These are phyloP conservation scores for Phytopythium mirpurense DNA, from an alignment of 352 stramenopile genomes.

Conservation along the genomic window DNA sequence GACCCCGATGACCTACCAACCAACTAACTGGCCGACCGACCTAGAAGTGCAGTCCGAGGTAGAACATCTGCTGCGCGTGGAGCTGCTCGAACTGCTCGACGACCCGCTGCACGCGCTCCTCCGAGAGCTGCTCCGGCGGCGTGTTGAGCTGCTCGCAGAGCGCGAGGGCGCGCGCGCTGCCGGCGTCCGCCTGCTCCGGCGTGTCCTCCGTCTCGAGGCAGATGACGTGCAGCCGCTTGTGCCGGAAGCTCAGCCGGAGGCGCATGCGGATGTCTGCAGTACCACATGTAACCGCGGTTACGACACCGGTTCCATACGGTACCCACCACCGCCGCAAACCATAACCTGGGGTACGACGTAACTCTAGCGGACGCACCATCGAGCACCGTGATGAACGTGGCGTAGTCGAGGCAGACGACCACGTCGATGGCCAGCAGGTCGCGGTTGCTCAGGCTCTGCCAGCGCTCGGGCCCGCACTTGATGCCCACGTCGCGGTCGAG, in stretches of 20 bases:
- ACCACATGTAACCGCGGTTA: too few species aligned
- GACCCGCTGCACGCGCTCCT: slow-evolving; percentile 32
- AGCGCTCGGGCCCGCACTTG: slow-evolving; percentile 69
- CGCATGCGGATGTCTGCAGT: slow-evolving; percentile 42
- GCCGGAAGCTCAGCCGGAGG: slow-evolving; percentile 37
- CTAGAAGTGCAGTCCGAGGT: slow-evolving; percentile 49
- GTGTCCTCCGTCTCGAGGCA: slow-evolving; percentile 79
- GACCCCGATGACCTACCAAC: too few species aligned
- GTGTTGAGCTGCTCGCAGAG: slow-evolving; percentile 46
- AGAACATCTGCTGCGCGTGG: slow-evolving; percentile 31
- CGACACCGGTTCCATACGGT: too few species aligned
- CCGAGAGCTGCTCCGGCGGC: slow-evolving; percentile 23
- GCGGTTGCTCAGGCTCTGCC: slow-evolving; percentile 62
- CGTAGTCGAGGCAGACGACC: slow-evolving; percentile 78
- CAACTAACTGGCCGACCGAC: too few species aligned
- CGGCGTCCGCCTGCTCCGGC: slow-evolving; percentile 46
- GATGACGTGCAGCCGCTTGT: slow-evolving; percentile 65
- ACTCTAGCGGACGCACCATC: slow-evolving; percentile 55
- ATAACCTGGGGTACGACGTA: too few species aligned
- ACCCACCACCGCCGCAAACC: too few species aligned
- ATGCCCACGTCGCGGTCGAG: slow-evolving; percentile 66
- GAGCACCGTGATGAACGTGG: slow-evolving; percentile 70
- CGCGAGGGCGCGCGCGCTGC: slow-evolving; percentile 40
- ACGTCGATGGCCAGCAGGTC: slow-evolving; percentile 63
- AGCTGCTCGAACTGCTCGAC: slow-evolving; percentile 44